phyloP scores from a whole-genome alignment of 495 filamentous ascomycete species.

The Sphaerosporella brunnea region DNA sequence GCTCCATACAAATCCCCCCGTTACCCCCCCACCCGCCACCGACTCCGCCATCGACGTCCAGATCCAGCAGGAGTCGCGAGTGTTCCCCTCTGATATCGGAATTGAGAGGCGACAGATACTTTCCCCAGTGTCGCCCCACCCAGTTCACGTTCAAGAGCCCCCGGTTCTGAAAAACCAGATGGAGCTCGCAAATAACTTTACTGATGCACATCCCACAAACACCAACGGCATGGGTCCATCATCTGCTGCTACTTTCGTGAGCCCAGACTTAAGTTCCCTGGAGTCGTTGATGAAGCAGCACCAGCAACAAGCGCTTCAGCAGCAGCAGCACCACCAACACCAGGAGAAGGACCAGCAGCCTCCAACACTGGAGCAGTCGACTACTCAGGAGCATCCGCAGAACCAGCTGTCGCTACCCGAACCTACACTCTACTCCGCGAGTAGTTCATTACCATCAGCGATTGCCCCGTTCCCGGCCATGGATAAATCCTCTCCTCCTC shows the following conservation, averaged over 20 bases:
- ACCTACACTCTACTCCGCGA: no score
- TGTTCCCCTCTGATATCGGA: conserved; percentile 5
- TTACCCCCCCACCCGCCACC: conserved; percentile 14
- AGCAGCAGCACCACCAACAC: conserved; percentile 4
- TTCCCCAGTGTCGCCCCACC: conserved; percentile 24
- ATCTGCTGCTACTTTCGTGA: no score
- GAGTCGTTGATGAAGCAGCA: conserved; percentile 10
- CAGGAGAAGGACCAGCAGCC: background rate
- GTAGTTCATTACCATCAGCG: no score
- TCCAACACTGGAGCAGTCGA: conserved; percentile 9
- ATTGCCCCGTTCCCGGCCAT: conserved; percentile 8
- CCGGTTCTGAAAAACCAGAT: conserved; percentile 26
- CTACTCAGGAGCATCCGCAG: conserved; percentile 10
- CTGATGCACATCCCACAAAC: conserved; percentile 19
- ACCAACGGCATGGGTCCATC: no score
- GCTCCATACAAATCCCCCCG: conserved; percentile 7
- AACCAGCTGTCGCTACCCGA: background rate
- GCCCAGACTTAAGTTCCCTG: background rate
- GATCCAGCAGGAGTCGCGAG: conserved; percentile 1
- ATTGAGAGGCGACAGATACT: conserved; percentile 25
- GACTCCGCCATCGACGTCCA: conserved; percentile 3
- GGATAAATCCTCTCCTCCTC: conserved; percentile 18
- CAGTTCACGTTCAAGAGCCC: conserved; percentile 25
- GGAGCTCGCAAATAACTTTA: conserved; percentile 23
- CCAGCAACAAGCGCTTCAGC: conserved; percentile 3